phyloP scores from a whole-genome alignment of 176 grass and related monocot species.

The Musa beccarii region DNA sequence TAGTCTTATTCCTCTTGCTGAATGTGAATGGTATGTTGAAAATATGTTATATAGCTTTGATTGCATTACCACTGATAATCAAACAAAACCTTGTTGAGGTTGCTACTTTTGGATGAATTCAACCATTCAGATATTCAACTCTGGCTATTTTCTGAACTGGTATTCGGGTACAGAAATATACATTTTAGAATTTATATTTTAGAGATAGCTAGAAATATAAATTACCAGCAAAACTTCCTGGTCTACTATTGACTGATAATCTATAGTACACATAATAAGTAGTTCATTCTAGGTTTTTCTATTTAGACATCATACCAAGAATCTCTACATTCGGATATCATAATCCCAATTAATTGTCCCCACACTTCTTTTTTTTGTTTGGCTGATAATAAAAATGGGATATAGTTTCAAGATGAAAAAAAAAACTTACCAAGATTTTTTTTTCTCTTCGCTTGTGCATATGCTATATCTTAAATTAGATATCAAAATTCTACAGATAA shows the following conservation, averaged over 20 bases:
- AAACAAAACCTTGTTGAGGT: not conserved
- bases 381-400: no score
- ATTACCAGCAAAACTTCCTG: no score
- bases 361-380: no score
- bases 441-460: no score
- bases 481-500: no score
- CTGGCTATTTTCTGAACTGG: not conserved
- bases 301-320: not conserved
- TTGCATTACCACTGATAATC: not conserved
- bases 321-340: no score
- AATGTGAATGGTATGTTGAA: constrained; percentile 62
- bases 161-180: no score
- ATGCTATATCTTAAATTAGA: no score
- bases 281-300: not conserved
- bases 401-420: no score
- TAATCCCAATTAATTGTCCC: no score
- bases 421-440: no score
- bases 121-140: not conserved
- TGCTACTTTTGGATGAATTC: not conserved
- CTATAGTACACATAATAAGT: not conserved
- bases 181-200: not conserved
- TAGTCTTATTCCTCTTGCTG: constrained; percentile 71
- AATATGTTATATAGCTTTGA: not conserved
- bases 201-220: not conserved
- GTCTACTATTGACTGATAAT: not conserved